Percentiles rank a stretch among this genome's conserved stretches.
Evolutionary conservation across 805 yeast species (phyloP).

Genomic region (Candida railenensis): DNA sequence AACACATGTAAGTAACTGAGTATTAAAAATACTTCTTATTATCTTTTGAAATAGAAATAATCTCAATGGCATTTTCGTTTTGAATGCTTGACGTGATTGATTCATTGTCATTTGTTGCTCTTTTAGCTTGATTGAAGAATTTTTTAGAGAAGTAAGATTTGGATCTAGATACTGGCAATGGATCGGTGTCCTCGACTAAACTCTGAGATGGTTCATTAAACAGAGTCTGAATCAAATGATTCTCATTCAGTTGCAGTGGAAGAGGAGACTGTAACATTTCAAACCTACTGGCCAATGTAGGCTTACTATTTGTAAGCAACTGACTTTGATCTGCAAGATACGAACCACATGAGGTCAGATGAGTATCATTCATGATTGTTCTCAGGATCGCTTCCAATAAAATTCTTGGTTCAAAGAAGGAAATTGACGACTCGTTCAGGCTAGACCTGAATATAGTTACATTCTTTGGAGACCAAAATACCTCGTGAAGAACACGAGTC

Average conservation of each 20-base stretch:
- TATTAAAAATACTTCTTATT: neutral
- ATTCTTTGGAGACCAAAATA: constrained; percentile 1
- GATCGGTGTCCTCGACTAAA: neutral
- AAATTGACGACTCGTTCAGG: neutral
- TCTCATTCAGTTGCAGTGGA: neutral
- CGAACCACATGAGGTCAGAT: too few species aligned
- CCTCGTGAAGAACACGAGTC: neutral
- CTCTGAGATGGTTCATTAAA: neutral
- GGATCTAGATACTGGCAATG: neutral
- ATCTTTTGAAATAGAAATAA: constrained; percentile 1
- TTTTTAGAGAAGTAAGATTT: constrained; percentile 1
- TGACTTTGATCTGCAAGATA: neutral
- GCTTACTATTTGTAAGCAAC: neutral
- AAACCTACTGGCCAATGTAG: neutral
- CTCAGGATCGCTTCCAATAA: neutral
- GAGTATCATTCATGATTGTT: neutral
- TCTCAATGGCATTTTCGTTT: neutral
- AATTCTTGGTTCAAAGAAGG: neutral
- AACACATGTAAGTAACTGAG: too few species aligned
- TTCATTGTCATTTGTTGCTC: neutral
- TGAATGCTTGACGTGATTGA: neutral
- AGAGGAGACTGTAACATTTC: neutral
- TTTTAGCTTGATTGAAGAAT: neutral
- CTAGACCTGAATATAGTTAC: neutral
- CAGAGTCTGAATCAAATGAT: neutral